Conservation (phyloP, 2,329 filamentous ascomycete species). For the Trichophyton simii region DNA sequence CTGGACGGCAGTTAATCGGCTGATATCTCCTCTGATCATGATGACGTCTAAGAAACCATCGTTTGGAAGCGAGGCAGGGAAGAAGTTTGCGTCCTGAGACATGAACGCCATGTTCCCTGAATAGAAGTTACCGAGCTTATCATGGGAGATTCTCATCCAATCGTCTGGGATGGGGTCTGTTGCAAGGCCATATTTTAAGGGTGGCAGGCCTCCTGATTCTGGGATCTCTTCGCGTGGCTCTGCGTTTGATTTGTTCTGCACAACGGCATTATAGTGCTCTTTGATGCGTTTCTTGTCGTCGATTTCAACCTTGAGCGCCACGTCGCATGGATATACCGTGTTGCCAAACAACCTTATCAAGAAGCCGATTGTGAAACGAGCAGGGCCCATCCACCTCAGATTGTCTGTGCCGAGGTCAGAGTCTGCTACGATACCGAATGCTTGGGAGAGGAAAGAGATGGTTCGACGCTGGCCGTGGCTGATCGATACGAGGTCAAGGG, state of each 20-base stretch:
- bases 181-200: constrained; percentile 66
- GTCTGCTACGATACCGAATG: constrained; percentile 81
- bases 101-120: constrained; percentile 92
- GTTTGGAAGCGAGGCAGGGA: constrained; percentile 59
- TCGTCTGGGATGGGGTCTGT: constrained; percentile 61
- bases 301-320: constrained; percentile 73
- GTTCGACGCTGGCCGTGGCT: constrained; percentile 65
- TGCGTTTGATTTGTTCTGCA: constrained; percentile 21
- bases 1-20: constrained; percentile 51
- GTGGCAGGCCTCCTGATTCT: constrained; percentile 50
- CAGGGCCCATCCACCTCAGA: constrained; percentile 81
- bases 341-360: constrained; percentile 62
- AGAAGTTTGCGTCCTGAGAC: constrained; percentile 77
- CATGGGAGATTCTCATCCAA: constrained; percentile 62
- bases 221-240: constrained; percentile 26
- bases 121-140: constrained; percentile 84
- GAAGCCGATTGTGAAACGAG: constrained; percentile 76
- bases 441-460: constrained; percentile 82
- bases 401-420: constrained; percentile 81
- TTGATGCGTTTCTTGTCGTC: constrained; percentile 62
- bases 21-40: constrained; percentile 63
- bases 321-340: constrained; percentile 74
- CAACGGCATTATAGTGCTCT: constrained; percentile 52
- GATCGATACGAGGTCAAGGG: constrained; percentile 74
- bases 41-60: constrained; percentile 83